Base-by-base conservation (phyloP, 1,284 basidiomycete species). In the Prillingera fragicola region DNA sequence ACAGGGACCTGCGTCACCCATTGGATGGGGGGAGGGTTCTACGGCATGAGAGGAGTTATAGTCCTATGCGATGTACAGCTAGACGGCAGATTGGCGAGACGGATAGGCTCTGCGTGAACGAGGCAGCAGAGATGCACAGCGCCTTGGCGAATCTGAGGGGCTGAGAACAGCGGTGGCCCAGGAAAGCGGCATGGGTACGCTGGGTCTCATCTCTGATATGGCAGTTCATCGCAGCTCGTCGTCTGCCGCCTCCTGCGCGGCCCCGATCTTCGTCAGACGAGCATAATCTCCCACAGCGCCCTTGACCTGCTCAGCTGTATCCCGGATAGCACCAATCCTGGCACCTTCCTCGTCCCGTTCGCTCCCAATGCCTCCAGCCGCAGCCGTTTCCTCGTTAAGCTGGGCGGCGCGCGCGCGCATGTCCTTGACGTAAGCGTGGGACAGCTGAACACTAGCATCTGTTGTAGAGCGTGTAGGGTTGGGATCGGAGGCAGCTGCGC, bases 351-450 rank as follows among this genome's bases (percentile, higher is more conserved):
- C 17, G 19, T 23, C 12, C 17, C 28, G 23, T n/a, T 26, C 13
- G 5, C 38, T 8, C 36, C 29, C 17, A 17, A 31, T 17, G n/a
- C 14, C 23, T n/a, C 42, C 15, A 25, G 36, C 31, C 25, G 34
- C 37, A 17, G 33, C 17, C 6, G 27, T n/a, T n/a, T n/a, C n/a
- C n/a, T n/a, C 34, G 10, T 21, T 22, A 1, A 52, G 35, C 18
- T 34, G 22, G 6, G 19, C 32, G 2, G 41, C 45, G 19, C n/a
- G n/a, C 3, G 32, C 34, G 15, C 45, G 45, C 50, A 52, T 52
- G 38, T 52, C 45, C 22, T 15, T 18, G 14, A 39, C 45, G 26
- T 51, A 51, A 12, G 49, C 49, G 13, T 27, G 24, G 12, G 44
- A 33, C 4, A 46, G 38, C 3, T 33, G 25, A 8, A 41, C 41